phyloP scores from a whole-genome alignment of 805 yeast genomes.

The Debaryomyces hansenii region DNA sequence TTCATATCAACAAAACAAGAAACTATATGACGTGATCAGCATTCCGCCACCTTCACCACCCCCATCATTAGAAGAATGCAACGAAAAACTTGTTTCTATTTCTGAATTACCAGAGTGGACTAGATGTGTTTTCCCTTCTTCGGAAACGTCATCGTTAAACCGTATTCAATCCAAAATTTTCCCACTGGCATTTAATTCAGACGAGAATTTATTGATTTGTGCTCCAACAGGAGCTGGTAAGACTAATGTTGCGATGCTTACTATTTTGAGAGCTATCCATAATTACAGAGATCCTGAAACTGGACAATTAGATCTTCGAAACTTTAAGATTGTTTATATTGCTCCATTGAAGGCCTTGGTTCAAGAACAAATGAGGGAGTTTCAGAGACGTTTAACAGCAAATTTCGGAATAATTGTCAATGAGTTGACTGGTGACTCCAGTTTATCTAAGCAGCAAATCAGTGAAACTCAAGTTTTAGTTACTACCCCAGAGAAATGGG shows the following conservation, averaged over 20 bases:
- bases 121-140: conserved; percentile 65
- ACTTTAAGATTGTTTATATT: conserved; percentile 79
- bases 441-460: conserved; percentile 73
- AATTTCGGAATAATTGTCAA: conserved; percentile 70
- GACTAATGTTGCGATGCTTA: conserved; percentile 91
- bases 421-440: conserved; percentile 90
- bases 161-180: conserved; percentile 80
- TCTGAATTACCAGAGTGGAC: conserved; percentile 80
- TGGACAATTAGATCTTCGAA: conserved; percentile 52
- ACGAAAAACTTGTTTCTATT: conserved; percentile 54
- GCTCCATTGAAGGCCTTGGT: conserved; percentile 95
- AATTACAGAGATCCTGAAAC: conserved; percentile 46
- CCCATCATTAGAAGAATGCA: conserved; percentile 35
- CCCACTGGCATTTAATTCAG: conserved; percentile 73
- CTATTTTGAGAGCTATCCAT: conserved; percentile 63
- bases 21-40: conserved; percentile 81
- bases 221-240: conserved; percentile 99
- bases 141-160: conserved; percentile 68
- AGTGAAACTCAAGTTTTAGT: conserved; percentile 78
- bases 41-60: conserved; percentile 77
- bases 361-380: conserved; percentile 90
- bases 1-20: conserved; percentile 72
- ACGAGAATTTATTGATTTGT: conserved; percentile 76
- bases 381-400: conserved; percentile 60
- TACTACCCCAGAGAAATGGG: conserved; percentile 98